These are phyloP conservation scores for Phyllostachys edulis DNA, from an alignment of 176 grass and related monocot species.

Conservation along the genomic window DNA sequence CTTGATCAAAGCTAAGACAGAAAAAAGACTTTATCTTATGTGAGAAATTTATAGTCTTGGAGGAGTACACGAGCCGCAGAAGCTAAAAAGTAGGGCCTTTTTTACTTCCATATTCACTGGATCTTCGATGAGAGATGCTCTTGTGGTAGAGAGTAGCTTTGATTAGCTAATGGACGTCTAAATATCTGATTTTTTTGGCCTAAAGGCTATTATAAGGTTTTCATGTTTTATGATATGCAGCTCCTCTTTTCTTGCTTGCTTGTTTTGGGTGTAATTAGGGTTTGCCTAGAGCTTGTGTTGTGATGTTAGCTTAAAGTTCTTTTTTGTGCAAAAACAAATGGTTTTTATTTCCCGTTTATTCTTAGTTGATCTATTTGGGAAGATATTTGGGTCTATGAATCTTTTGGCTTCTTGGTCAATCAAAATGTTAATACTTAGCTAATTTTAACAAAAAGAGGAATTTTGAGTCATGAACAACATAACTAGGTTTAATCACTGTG, in stretches of 20 bases:
- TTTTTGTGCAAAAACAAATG: not conserved
- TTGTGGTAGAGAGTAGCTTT: not conserved
- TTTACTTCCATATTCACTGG: not conserved
- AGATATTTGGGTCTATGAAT: not conserved
- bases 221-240: not conserved
- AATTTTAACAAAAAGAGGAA: not conserved
- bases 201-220: not conserved
- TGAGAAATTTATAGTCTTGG: not conserved
- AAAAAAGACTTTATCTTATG: not conserved
- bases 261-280: not conserved
- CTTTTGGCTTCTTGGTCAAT: not conserved
- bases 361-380: not conserved
- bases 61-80: not conserved
- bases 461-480: not conserved
- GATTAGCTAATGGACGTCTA: not conserved
- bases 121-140: not conserved
- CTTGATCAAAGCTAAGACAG: too few species aligned
- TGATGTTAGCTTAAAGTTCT: not conserved
- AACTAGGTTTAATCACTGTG: not conserved
- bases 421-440: not conserved
- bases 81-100: not conserved
- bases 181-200: not conserved
- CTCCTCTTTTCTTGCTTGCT: not conserved
- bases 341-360: not conserved
- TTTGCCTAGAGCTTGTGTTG: not conserved